phyloP scores from a whole-genome alignment of 2,329 filamentous ascomycete species.

The Ophiostoma angusticollis region DNA sequence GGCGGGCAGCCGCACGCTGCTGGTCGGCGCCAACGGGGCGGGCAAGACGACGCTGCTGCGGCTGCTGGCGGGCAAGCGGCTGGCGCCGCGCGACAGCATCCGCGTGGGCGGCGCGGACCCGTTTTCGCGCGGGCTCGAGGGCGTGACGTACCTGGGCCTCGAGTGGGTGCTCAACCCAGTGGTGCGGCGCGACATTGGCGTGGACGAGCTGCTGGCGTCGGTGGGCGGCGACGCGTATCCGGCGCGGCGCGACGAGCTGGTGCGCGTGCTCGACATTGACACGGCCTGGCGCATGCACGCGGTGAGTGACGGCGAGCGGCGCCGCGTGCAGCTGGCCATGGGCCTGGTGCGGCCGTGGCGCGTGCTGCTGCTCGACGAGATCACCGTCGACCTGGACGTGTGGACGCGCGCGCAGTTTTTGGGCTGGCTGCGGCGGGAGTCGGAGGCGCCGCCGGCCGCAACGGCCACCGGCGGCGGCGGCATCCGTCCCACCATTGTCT shows the following conservation, averaged over 20 bases:
- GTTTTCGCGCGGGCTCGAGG: slow-evolving; percentile 79
- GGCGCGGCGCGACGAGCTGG: slow-evolving; percentile 71
- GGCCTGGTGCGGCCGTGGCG: slow-evolving; percentile 84
- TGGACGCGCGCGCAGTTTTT: slow-evolving; percentile 77
- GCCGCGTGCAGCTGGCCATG: slow-evolving; percentile 92
- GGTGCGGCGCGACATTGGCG: slow-evolving; percentile 87
- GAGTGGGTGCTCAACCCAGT: slow-evolving; percentile 98
- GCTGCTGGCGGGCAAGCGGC: slow-evolving; percentile 86
- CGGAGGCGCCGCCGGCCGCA: slow-evolving; percentile 52
- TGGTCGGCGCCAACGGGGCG: slow-evolving; percentile 93
- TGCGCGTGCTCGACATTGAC: slow-evolving; percentile 84
- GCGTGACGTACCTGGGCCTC: slow-evolving; percentile 90
- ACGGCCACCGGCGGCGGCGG: slow-evolving; percentile 2
- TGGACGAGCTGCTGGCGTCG: slow-evolving; percentile 68
- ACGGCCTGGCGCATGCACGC: slow-evolving; percentile 89
- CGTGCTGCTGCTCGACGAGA: slow-evolving; percentile 84
- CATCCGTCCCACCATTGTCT: slow-evolving; percentile 89
- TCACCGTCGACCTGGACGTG: slow-evolving; percentile 91
- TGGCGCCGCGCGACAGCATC: slow-evolving; percentile 66
- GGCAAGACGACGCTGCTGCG: slow-evolving; percentile 95
- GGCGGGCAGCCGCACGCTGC: slow-evolving; percentile 69
- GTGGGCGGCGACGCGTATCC: slow-evolving; percentile 80
- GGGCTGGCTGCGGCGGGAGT: slow-evolving; percentile 75
- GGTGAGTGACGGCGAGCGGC: slow-evolving; percentile 81
- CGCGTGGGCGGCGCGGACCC: slow-evolving; percentile 74